Percentiles rank a stretch among this genome's conserved stretches.
These are phyloP conservation scores for Lachnum nothofagi DNA, from an alignment of 2,329 filamentous ascomycete genomes.

Conservation along the genomic window DNA sequence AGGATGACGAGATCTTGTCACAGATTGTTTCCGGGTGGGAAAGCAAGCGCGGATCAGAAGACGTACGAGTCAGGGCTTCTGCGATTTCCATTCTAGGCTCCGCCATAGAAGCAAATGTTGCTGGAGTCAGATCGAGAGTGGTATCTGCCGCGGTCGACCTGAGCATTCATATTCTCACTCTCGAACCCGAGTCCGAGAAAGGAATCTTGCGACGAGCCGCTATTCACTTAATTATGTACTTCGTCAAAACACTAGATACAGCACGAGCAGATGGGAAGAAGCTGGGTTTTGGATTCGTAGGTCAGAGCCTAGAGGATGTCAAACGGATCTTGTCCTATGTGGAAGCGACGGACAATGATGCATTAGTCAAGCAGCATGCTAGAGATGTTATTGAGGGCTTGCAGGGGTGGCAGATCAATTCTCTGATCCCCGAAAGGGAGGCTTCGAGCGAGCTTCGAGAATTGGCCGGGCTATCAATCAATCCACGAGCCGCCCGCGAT, in stretches of 20 bases:
- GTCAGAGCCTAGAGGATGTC: constrained; percentile 56
- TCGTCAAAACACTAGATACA: constrained; percentile 55
- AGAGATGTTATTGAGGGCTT: constrained; percentile 62
- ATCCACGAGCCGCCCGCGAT: constrained; percentile 25
- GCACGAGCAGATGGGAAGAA: constrained; percentile 43
- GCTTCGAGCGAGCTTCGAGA: constrained; percentile 28
- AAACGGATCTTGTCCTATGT: constrained; percentile 58
- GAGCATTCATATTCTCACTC: constrained; percentile 54
- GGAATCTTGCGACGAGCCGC: constrained; percentile 64
- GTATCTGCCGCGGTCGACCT: constrained; percentile 57
- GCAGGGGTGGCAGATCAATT: constrained; percentile 55
- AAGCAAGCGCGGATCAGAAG: constrained; percentile 59
- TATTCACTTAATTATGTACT: constrained; percentile 56
- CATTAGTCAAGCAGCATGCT: constrained; percentile 62
- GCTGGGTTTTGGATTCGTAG: constrained; percentile 50
- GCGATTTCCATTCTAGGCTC: constrained; percentile 61
- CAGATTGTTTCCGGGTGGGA: constrained; percentile 65
- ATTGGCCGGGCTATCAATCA: constrained; percentile 43
- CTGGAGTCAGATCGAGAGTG: constrained; percentile 48
- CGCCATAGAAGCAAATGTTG: constrained; percentile 56
- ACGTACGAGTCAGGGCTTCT: constrained; percentile 64
- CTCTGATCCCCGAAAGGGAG: constrained; percentile 21
- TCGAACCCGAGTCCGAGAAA: constrained; percentile 56
- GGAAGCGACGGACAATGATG: constrained; percentile 61
- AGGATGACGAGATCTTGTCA: constrained; percentile 45